phyloP scores from a whole-genome alignment of 441 rosid species.

The Croton laevigatus region DNA sequence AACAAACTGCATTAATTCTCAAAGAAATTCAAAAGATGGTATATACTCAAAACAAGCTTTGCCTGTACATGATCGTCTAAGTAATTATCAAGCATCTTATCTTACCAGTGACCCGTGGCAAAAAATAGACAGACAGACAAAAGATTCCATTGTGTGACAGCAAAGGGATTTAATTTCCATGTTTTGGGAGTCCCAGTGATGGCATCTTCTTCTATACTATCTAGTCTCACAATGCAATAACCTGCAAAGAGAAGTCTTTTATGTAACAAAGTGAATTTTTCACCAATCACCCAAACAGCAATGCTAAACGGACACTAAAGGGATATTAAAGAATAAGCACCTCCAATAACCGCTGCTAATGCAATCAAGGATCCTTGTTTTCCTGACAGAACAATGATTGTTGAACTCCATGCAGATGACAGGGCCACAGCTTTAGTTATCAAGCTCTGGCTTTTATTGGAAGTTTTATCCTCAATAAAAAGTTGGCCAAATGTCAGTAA shows the following conservation, averaged over 20 bases:
- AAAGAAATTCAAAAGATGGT: background rate
- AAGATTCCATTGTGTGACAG: constrained; percentile 79
- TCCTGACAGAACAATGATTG: constrained; percentile 72
- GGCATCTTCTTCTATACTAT: constrained; percentile 39
- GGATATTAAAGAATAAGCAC: constrained; percentile 32
- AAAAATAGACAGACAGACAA: constrained; percentile 78
- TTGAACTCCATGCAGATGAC: constrained; percentile 76
- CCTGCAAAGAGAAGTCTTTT: constrained; percentile 43
- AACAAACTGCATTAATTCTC: background rate
- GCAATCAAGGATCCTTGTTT: constrained; percentile 83
- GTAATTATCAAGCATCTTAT: constrained; percentile 25
- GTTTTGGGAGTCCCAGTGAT: constrained; percentile 24
- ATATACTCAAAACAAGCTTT: background rate
- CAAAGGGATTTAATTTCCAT: constrained; percentile 48
- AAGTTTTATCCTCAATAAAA: constrained; percentile 28
- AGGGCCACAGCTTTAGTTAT: constrained; percentile 44
- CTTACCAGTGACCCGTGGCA: constrained; percentile 92
- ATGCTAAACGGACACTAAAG: background rate
- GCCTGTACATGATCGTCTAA: background rate
- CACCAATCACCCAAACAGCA: no score
- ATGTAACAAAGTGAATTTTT: background rate
- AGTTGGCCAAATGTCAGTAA: constrained; percentile 40
- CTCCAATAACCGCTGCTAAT: constrained; percentile 66
- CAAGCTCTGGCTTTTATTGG: constrained; percentile 30
- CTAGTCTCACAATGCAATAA: constrained; percentile 76